Base-by-base conservation (phyloP, 441 rosid species). In the Erodium moschatum region DNA sequence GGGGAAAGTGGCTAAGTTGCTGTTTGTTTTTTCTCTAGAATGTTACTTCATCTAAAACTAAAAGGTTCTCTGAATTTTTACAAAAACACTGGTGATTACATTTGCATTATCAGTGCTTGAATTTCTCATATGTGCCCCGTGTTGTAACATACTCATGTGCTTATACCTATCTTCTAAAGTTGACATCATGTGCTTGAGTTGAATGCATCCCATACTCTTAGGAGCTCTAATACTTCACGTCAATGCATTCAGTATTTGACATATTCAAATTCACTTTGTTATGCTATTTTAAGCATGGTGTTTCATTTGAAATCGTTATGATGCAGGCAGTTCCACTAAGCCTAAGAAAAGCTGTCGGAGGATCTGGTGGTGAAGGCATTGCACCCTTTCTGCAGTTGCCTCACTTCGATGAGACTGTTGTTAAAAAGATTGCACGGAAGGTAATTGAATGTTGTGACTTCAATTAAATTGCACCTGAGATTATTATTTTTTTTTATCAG, bases 321-420 rank as follows among this genome's bases (percentile, higher is more conserved):
- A 56, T 56, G 12, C 62, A 56, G 62, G 62, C 62, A 16, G 62
- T 56, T 56, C 62, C 62, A 56, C 62, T 56, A 6, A 56, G 62
- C 24, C 24, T 19, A 7, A 56, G 62, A 56, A 56, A 56, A 56
- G 24, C 62, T 2, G 24, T 8, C 4, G 62, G 62, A 19, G 62
- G 62, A 56, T 56, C 62, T 19, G 62, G 62, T 18, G 62, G 62
- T 7, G 62, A 56, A 19, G 62, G 62, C 24, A 56, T 56, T 56
- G 62, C 62, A 16, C 62, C 62, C 62, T 56, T 56, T 56, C 62
- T 56, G 27, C 62, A 56, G 62, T 27, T 56, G 27, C 62, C 62
- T 56, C 62, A 56, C 24, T 56, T 56, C 1, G 62, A 56, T 16
- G 62, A 56, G 62, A 7, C 62, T 56, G 27, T 56, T 1, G 11